Base-by-base conservation (phyloP, 345 rosid species). In the Fremontodendron californicum region DNA sequence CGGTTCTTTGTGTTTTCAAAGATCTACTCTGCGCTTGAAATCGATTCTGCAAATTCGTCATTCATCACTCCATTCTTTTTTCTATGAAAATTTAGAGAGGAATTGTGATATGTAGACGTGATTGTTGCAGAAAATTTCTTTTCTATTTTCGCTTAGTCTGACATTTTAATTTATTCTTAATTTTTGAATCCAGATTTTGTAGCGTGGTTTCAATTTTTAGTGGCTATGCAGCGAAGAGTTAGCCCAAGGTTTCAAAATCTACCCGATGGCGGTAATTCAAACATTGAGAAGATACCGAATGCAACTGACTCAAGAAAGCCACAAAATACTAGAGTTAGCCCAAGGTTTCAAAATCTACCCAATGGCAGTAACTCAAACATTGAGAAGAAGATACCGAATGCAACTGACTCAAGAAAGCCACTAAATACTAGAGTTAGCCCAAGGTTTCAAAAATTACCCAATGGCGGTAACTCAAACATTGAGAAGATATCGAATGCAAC, bases 151-250 rank as follows among this genome's bases (percentile, higher is more conserved):
- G 12, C 9, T 13, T 13, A 25, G 19, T 6, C 9, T 6, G 46
- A 18, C 54, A 2, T 45, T 69, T 27, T 67, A 43, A 43, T 67
- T 37, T 65, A 5, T 23, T 46, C 13, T n/a, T 13, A 16, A 46
- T 18, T 29, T 48, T 37, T 49, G 52, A 18, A 74, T 74, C 66
- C 52, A 57, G 76, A 57, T 73, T 43, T 67, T 40, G 18, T 42
- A 25, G 18, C 13, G 9, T 23, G 52, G 52, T 25, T 68, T 68
- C 52, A 67, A 42, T 42, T 12, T 13, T 25, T 13, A 68, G 23
- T 39, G 48, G 46, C 8, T 35, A 55, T 19, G 46, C 64, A 39
- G 13, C 33, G 37, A 25, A 63, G 71, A 75, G 52, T 19, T 37
- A 37, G 69, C 6, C 19, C 18, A 13, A 48, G 18, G 52, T 15